Percentiles rank a stretch among this genome's conserved stretches.
Conservation (phyloP, 371 early-diverging fungal species). For the Lichtheimia corymbifera region DNA sequence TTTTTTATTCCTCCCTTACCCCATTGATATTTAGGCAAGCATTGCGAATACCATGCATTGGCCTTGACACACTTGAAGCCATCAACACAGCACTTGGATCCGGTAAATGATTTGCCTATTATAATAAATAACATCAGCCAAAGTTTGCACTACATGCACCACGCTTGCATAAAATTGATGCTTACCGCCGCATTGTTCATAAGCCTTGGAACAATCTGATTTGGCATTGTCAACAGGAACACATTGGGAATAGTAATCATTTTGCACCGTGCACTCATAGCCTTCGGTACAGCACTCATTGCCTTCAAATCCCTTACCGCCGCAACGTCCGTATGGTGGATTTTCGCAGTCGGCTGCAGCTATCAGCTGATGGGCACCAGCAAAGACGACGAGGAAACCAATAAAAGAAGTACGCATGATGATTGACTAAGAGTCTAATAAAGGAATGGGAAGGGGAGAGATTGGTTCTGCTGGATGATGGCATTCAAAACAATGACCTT, state of each 20-base stretch:
- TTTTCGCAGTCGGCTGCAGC: constrained; percentile 8
- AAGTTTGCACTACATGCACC: no score
- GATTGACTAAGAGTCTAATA: neutral
- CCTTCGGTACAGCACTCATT: constrained; percentile 10
- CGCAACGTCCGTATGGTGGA: constrained; percentile 9
- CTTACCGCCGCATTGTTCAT: constrained; percentile 40
- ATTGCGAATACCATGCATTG: constrained; percentile 37
- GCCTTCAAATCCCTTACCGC: constrained; percentile 10
- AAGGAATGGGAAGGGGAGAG: constrained; percentile 6
- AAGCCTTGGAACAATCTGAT: constrained; percentile 20
- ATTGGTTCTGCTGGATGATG: neutral
- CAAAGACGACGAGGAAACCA: constrained; percentile 5
- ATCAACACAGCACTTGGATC: constrained; percentile 37
- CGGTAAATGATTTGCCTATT: constrained; percentile 31
- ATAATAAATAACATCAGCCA: neutral
- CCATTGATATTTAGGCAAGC: constrained; percentile 22
- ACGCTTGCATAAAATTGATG: neutral
- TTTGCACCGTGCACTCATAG: constrained; percentile 13
- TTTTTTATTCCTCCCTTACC: neutral
- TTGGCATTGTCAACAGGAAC: constrained; percentile 7
- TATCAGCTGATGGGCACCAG: constrained; percentile 7
- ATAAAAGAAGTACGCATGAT: constrained; percentile 12
- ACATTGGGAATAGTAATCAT: constrained; percentile 11
- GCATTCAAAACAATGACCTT: neutral
- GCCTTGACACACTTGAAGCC: constrained; percentile 32